Evolutionary conservation across 2,329 filamentous ascomycete species (phyloP).

Genomic region (Clonostachys solani): DNA sequence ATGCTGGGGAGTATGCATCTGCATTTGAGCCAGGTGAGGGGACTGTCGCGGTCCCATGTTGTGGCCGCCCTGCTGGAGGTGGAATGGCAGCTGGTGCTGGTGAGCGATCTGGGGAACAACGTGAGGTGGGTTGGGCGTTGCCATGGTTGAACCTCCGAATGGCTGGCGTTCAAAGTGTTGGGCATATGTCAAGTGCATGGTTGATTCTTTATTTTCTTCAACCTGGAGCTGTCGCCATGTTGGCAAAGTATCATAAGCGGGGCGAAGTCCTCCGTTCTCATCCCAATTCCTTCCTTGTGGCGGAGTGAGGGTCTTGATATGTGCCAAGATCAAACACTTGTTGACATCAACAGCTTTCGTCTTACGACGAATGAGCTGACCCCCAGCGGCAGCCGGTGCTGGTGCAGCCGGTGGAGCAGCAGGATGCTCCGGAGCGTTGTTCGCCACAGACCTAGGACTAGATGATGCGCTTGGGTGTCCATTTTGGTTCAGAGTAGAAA

Average conservation of each 20-base stretch:
- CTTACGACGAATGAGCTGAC: slow-evolving; percentile 64
- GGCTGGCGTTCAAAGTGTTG: slow-evolving; percentile 73
- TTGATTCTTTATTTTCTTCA: slow-evolving; percentile 66
- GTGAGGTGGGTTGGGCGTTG: slow-evolving; percentile 66
- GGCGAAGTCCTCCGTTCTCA: slow-evolving; percentile 77
- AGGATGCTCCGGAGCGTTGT: slow-evolving; percentile 32
- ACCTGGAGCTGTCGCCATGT: slow-evolving; percentile 74
- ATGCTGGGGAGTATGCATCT: slow-evolving; percentile 72
- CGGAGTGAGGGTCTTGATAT: slow-evolving; percentile 49
- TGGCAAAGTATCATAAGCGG: slow-evolving; percentile 78
- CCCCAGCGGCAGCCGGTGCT: slow-evolving; percentile 11
- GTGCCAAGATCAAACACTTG: slow-evolving; percentile 55
- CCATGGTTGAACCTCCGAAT: slow-evolving; percentile 50
- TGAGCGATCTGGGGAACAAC: slow-evolving; percentile 71
- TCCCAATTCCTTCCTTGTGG: slow-evolving; percentile 58
- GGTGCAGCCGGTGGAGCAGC: slow-evolving; percentile 9
- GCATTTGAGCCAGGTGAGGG: slow-evolving; percentile 73
- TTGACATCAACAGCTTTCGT: slow-evolving; percentile 66
- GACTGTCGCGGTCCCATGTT: slow-evolving; percentile 65
- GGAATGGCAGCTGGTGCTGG: slow-evolving; percentile 78
- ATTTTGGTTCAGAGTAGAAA: slow-evolving; percentile 75
- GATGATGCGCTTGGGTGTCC: slow-evolving; percentile 61
- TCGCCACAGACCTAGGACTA: slow-evolving; percentile 64
- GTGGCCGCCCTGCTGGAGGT: slow-evolving; percentile 72
- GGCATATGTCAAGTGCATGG: slow-evolving; percentile 64